Base-by-base conservation (phyloP, 2,329 filamentous ascomycete genomes). In the Ceratocystis diversiconidia region DNA sequence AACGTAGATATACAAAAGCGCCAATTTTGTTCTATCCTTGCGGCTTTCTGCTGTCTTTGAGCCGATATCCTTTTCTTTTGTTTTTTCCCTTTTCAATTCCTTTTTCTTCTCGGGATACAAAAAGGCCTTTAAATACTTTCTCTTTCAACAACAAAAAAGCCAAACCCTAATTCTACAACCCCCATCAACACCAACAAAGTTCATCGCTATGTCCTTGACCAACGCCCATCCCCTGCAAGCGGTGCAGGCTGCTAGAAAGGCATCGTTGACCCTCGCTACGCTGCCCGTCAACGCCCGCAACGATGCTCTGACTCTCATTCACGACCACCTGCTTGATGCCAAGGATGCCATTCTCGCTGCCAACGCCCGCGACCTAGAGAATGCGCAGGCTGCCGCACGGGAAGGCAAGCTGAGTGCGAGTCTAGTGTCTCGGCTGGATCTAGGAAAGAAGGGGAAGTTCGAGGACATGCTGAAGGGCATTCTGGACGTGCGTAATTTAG, bases 391-490 rank as follows among this genome's bases (percentile, higher is more conserved):
- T 71, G 89, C 90, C 61, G 90, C 89, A 22, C 82, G 85, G 17
- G 83, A 85, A 71, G 92, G 92, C 50, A 79, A 85, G 61, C 78
- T 97, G 62, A 92, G 86, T 74, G 82, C 87, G 72, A 94, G 90
- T 72, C 81, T 97, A 28, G 83, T 96, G 41, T 94, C 95, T 72
- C 83, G 94, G 65, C 81, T 99, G 68, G 92, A 99, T 75, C 79
- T 99, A 61, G 85, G 85, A 61, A 88, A 89, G 74, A 84, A 85
- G 73, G 92, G 92, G 67, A 97, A 97, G 78, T 99, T 88, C 80
- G 92, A 96, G 72, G 94, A 97, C 73, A 97, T 99, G 94, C 80
- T 99, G 69, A 88, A 92, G 77, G 94, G 94, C 30, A 95, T 99
- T 68, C 76, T 95, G 68, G 90, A 96, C 76, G 94, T 99, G 68